Evolutionary conservation across 331 rosid genomes (phyloP).

Genomic region (Malus hybrid): DNA sequence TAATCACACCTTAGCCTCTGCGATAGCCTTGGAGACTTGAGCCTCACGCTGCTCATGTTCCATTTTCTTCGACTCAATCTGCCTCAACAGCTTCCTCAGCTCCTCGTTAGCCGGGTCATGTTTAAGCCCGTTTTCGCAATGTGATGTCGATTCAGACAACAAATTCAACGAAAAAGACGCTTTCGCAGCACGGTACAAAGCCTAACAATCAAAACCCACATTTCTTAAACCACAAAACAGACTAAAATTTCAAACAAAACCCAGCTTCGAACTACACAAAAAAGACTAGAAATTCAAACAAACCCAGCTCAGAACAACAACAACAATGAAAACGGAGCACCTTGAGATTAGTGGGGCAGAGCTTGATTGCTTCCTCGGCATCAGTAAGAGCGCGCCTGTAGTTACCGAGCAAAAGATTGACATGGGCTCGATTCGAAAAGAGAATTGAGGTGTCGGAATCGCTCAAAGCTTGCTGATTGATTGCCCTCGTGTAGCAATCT

Average conservation of each 20-base stretch:
- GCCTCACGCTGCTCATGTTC: constrained; percentile 67
- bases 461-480: constrained; percentile 55
- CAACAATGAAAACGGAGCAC: constrained; percentile 14
- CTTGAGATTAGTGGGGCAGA: constrained; percentile 64
- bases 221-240: not conserved
- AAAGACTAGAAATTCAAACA: not conserved
- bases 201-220: constrained; percentile 38
- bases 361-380: constrained; percentile 68
- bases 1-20: constrained; percentile 56
- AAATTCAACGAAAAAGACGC: constrained; percentile 65
- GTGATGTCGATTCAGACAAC: constrained; percentile 57
- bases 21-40: constrained; percentile 52
- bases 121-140: constrained; percentile 56
- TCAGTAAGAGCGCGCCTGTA: constrained; percentile 77
- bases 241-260: not conserved
- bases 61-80: constrained; percentile 44
- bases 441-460: constrained; percentile 54
- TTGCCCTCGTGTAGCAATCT: constrained; percentile 84
- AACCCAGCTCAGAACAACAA: not conserved
- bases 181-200: constrained; percentile 80
- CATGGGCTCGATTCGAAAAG: constrained; percentile 76
- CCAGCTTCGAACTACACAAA: not conserved
- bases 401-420: constrained; percentile 74
- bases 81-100: constrained; percentile 51
- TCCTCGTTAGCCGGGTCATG: constrained; percentile 63